Conservation (phyloP, 2,329 filamentous ascomycete genomes). For the Exophiala phaeomuriformis region DNA sequence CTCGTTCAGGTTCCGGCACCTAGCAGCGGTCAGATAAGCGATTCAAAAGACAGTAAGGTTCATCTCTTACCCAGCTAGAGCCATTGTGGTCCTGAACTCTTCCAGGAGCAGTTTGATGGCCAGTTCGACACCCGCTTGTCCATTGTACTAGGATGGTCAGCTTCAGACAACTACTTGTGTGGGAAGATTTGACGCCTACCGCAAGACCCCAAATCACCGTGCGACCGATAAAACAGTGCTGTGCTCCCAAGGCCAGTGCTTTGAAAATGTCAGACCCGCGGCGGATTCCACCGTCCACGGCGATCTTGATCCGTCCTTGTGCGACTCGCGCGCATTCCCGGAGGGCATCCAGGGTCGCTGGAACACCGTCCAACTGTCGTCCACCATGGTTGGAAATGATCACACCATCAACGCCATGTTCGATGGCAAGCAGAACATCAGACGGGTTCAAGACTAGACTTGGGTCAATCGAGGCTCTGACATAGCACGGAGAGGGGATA, state of each 20-base stretch:
- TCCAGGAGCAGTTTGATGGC: not conserved
- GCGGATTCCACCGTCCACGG: constrained; percentile 31
- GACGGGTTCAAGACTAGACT: not conserved
- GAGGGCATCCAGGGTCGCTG: constrained; percentile 15
- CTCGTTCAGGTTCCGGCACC: too few species aligned
- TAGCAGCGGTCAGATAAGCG: too few species aligned
- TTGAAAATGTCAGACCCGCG: constrained; percentile 34
- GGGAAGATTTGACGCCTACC: not conserved
- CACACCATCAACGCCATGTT: constrained; percentile 16
- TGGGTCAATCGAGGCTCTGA: constrained; percentile 17
- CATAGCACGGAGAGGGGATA: constrained; percentile 21
- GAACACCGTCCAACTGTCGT: constrained; percentile 18
- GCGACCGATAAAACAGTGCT: constrained; percentile 31
- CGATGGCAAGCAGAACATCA: constrained; percentile 15
- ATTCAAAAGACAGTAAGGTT: too few species aligned
- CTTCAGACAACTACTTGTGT: not conserved
- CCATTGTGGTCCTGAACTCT: not conserved
- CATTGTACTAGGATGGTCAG: constrained; percentile 3
- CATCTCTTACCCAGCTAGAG: not conserved
- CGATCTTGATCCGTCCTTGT: constrained; percentile 10
- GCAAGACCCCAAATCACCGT: constrained; percentile 34
- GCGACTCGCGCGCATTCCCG: constrained; percentile 22
- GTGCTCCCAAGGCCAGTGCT: constrained; percentile 32
- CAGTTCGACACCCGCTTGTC: not conserved
- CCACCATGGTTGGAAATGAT: constrained; percentile 19